These are phyloP conservation scores for Malassezia caprae DNA, from an alignment of 1,284 basidiomycete genomes.

Conservation along the genomic window DNA sequence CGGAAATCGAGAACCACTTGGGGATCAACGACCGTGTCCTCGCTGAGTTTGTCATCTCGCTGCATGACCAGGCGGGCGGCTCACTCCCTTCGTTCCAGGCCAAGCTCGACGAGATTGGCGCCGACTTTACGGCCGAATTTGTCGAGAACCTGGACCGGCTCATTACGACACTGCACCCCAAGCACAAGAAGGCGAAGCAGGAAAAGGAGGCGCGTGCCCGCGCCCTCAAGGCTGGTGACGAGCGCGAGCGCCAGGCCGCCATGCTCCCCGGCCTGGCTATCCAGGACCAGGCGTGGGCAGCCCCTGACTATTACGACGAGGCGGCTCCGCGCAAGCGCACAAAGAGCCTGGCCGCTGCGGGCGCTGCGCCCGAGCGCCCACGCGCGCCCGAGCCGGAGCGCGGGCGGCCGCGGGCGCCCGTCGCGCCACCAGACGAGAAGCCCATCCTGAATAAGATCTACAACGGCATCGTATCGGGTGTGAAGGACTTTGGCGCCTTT, in stretches of 20 bases:
- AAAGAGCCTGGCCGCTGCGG: not conserved
- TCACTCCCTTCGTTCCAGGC: slow-evolving; percentile 68
- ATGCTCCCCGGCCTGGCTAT: slow-evolving; percentile 79
- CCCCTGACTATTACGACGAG: slow-evolving; percentile 34
- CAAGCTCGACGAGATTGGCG: slow-evolving; percentile 69
- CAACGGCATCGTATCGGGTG: slow-evolving; percentile 67
- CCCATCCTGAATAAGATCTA: slow-evolving; percentile 93
- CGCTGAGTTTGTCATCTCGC: slow-evolving; percentile 85
- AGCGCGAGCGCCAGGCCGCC: slow-evolving; percentile 53
- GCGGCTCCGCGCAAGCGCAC: not conserved
- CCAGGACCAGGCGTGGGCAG: slow-evolving; percentile 59
- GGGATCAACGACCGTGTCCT: slow-evolving; percentile 67
- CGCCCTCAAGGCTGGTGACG: slow-evolving; percentile 46
- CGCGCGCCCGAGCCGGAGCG: not conserved
- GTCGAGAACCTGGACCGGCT: slow-evolving; percentile 85
- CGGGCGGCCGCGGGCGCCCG: not conserved
- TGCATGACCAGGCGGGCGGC: slow-evolving; percentile 70
- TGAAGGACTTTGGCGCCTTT: slow-evolving; percentile 95
- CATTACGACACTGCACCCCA: slow-evolving; percentile 87
- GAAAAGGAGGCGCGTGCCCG: slow-evolving; percentile 6
- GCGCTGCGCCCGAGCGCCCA: not conserved
- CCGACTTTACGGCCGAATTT: slow-evolving; percentile 79
- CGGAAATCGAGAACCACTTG: slow-evolving; percentile 55
- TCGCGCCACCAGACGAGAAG: slow-evolving; percentile 55
- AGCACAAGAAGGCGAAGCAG: slow-evolving; percentile 54